These are phyloP conservation scores for Neckera pumila DNA, from an alignment of 225 moss, liverwort and hornwort species.

Conservation along the genomic window DNA sequence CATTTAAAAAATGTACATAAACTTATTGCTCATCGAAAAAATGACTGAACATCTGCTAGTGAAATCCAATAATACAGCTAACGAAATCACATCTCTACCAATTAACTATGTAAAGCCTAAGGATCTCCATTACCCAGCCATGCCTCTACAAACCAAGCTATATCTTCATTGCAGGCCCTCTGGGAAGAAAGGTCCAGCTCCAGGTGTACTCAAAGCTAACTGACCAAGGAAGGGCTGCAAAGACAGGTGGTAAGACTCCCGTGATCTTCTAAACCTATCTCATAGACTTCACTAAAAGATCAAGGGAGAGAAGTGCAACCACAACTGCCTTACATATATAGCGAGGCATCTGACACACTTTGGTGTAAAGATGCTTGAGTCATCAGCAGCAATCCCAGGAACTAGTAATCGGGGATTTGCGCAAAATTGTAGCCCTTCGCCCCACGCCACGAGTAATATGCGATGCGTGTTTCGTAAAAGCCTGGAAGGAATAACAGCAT, in stretches of 20 bases:
- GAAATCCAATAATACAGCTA: neutral
- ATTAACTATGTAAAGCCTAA: neutral
- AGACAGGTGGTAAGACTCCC: neutral
- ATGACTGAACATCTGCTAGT: neutral
- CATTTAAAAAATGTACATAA: neutral
- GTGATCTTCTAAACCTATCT: neutral
- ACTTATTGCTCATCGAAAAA: neutral
- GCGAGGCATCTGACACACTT: neutral
- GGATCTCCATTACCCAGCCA: neutral
- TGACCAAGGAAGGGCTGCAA: neutral
- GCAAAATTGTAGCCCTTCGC: constrained; percentile 56
- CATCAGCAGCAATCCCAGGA: neutral
- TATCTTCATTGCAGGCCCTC: neutral
- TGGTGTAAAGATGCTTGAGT: neutral
- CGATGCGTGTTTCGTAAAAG: constrained; percentile 95
- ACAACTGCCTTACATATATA: neutral
- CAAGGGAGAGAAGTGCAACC: neutral
- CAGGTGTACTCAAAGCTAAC: neutral
- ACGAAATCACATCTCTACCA: neutral
- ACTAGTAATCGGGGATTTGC: constrained; percentile 55
- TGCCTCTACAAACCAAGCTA: neutral
- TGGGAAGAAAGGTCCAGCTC: neutral
- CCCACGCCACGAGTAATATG: constrained; percentile 84
- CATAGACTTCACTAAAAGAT: neutral
- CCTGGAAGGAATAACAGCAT: constrained; percentile 81